These are phyloP conservation scores for Daldinia grandis DNA, from an alignment of 495 filamentous ascomycete species.

Conservation along the genomic window DNA sequence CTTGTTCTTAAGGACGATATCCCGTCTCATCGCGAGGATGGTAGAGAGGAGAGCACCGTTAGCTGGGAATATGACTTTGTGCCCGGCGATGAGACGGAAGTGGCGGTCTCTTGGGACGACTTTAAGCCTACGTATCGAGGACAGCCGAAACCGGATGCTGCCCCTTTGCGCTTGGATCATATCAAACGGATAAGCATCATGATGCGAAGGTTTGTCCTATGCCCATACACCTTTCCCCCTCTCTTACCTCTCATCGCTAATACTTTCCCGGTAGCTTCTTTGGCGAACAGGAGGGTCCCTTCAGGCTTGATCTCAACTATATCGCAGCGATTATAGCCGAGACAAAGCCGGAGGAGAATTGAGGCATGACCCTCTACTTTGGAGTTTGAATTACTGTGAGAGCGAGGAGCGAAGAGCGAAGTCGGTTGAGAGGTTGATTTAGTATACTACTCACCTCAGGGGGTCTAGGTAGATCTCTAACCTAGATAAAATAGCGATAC, in stretches of 20 bases:
- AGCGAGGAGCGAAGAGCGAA: neutral
- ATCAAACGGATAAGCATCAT: constrained; percentile 77
- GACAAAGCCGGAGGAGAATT: neutral
- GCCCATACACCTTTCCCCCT: neutral
- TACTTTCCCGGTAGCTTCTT: constrained; percentile 66
- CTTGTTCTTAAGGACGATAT: constrained; percentile 76
- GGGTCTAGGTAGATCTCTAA: neutral
- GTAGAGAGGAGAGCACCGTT: constrained; percentile 68
- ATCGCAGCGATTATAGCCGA: constrained; percentile 33
- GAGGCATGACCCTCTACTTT: neutral
- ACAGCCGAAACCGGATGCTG: constrained; percentile 63
- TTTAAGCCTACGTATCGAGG: constrained; percentile 80
- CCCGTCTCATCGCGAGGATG: constrained; percentile 63
- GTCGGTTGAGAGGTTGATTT: neutral
- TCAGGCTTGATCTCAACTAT: constrained; percentile 62
- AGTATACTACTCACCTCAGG: neutral
- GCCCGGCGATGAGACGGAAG: constrained; percentile 38
- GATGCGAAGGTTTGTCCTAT: constrained; percentile 72
- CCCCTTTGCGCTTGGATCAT: constrained; percentile 61
- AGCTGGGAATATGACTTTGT: constrained; percentile 66
- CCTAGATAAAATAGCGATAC: neutral
- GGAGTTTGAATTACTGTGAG: neutral
- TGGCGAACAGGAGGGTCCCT: constrained; percentile 74
- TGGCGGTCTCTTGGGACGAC: constrained; percentile 63
- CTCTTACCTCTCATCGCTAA: constrained; percentile 6